Percentiles rank a stretch among this genome's conserved stretches.
Evolutionary conservation across 2,329 filamentous ascomycete species (phyloP).

Genomic region (Microcyclospora pomicola): DNA sequence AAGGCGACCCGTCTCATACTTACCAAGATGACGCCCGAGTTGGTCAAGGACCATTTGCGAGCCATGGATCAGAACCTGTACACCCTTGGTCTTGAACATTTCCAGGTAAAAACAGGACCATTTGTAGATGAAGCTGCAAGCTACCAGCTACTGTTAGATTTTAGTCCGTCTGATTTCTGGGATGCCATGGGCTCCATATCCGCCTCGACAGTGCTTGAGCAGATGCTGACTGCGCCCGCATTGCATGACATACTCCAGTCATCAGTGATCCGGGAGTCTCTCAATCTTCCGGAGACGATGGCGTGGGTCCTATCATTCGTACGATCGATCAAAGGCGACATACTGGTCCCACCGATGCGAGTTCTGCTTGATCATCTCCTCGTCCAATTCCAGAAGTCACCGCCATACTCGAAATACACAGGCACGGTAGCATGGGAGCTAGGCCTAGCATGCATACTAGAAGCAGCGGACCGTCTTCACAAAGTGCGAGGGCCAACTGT

Average conservation of each 20-base stretch:
- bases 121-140: conserved; percentile 57
- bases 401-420: conserved; percentile 41
- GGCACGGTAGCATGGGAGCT: conserved; percentile 49
- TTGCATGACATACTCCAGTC: conserved; percentile 48
- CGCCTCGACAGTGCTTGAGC: conserved; percentile 67
- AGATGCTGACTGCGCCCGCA: conserved; percentile 60
- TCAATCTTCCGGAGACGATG: conserved; percentile 48
- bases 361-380: conserved; percentile 66
- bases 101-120: conserved; percentile 39
- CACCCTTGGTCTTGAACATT: conserved; percentile 47
- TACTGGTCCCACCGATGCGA: conserved; percentile 66
- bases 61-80: conserved; percentile 61
- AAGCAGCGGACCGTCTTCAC: conserved; percentile 7
- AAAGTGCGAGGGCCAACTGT: conserved; percentile 14
- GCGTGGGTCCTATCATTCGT: conserved; percentile 71
- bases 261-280: conserved; percentile 38
- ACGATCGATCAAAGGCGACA: conserved; percentile 58
- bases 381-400: conserved; percentile 43
- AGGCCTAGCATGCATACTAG: conserved; percentile 32
- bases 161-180: conserved; percentile 73
- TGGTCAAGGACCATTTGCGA: conserved; percentile 65
- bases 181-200: conserved; percentile 71
- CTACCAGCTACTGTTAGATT: conserved; percentile 57
- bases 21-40: conserved; percentile 54
- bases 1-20: conserved; percentile 60